Evolutionary conservation across 768 basidiomycete species (phyloP), one percentile per base, ranked within the genome.

Genomic region (Leccinellum albellum): DNA sequence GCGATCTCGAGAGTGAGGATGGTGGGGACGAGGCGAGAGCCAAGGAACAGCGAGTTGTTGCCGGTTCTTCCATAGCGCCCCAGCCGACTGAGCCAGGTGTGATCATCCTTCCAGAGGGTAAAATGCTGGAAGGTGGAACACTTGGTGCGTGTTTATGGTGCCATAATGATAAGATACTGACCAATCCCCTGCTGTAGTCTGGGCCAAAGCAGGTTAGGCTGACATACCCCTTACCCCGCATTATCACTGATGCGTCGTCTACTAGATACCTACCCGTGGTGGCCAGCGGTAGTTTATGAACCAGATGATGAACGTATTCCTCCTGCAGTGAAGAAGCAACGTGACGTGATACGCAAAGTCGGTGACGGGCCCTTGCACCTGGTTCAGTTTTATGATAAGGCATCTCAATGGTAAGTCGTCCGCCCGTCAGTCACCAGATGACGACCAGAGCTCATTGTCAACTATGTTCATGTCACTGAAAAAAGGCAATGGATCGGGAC

Each of bases 181-280:
- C 31, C 46, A 0, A 46, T 51, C n/a, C 23, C 37, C 35, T 1
- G 54, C 10, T 23, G 17, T 20, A 91, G 93, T 94, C 1, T 95
- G 93, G 92, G 91, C 88, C 0, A 94, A 93, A 78, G 75, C 82
- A 54, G 76, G 87, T 87, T 62, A 58, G 84, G 62, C 26, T 6
- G 17, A 46, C 24, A 3, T 9, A 1, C 44, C 29, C 28, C 8
- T 2, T 13, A 9, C 15, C 8, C 3, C 10, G 9, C 37, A 40
- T 2, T 5, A 20, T 15, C 31, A 15, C 54, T 71, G 53, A 65
- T 9, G 13, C 55, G n/a, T 10, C 56, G n/a, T 50, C 26, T 15
- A 57, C 23, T n/a, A 91, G 91, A 76, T 33, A 81, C 85, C 0
- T 94, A 78, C 64, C 94, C 94, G 1, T 95, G 86, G 86, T 96